Percentiles rank a stretch among this genome's conserved stretches.
phyloP scores from a whole-genome alignment of 768 basidiomycete species.

The Boletus rufocinnamomeus region DNA sequence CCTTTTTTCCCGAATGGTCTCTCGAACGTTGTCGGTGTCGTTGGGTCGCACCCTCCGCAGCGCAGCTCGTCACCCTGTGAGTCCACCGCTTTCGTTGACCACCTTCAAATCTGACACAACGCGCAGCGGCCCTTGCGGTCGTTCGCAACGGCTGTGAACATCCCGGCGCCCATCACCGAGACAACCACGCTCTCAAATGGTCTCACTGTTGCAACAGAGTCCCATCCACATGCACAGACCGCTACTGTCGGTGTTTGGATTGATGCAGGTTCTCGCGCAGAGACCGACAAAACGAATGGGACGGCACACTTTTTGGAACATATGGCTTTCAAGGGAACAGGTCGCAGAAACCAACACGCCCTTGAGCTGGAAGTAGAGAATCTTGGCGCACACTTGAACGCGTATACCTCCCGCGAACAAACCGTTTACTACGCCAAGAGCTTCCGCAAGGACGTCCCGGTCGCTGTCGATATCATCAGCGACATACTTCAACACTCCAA shows the following conservation, averaged over 20 bases:
- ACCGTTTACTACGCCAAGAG: conserved; percentile 99
- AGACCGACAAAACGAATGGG: conserved; percentile 92
- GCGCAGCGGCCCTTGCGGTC: conserved; percentile 57
- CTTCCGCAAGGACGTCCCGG: conserved; percentile 92
- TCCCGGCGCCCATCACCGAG: conserved; percentile 77
- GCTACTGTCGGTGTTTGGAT: conserved; percentile 99
- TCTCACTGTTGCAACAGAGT: conserved; percentile 91
- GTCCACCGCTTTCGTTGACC: conserved; percentile 1
- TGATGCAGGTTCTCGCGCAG: conserved; percentile 95
- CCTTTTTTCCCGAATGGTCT: conserved; percentile 44
- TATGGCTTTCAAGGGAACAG: conserved; percentile 98
- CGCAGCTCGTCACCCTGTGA: conserved; percentile 40
- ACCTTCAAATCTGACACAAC: conserved; percentile 5
- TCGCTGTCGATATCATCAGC: conserved; percentile 93
- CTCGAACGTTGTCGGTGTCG: conserved; percentile 46
- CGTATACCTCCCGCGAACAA: conserved; percentile 98
- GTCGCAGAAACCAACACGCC: conserved; percentile 80
- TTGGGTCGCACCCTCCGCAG: conserved; percentile 44
- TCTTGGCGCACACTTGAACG: conserved; percentile 95
- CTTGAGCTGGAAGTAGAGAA: conserved; percentile 98
- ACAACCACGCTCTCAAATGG: conserved; percentile 93
- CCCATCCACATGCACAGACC: conserved; percentile 88
- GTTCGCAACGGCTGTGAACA: conserved; percentile 72
- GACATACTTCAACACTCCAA: conserved; percentile 98
- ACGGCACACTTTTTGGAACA: conserved; percentile 99